These are phyloP conservation scores for Eutypa lata DNA, from an alignment of 2,329 filamentous ascomycete genomes.

Conservation along the genomic window DNA sequence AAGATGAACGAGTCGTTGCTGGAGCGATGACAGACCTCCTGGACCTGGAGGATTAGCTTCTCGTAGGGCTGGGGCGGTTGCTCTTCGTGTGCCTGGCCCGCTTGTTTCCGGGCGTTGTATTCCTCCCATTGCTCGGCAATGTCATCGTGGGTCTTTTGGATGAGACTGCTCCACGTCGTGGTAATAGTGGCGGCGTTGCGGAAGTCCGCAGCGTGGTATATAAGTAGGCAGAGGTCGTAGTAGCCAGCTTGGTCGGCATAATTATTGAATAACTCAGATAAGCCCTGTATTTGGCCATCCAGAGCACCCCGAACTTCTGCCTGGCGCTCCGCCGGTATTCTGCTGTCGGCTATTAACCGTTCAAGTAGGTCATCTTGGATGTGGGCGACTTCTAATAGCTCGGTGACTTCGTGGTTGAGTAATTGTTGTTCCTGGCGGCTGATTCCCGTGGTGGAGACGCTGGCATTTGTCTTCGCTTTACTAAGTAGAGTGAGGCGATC, in stretches of 20 bases:
- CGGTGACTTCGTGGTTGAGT: slow-evolving; percentile 78
- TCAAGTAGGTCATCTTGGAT: slow-evolving; percentile 91
- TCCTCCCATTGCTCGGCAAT: slow-evolving; percentile 40
- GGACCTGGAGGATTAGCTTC: slow-evolving; percentile 60
- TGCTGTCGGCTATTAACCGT: slow-evolving; percentile 68
- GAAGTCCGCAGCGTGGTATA: slow-evolving; percentile 90
- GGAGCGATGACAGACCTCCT: slow-evolving; percentile 63
- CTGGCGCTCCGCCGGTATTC: slow-evolving; percentile 63
- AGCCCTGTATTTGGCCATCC: slow-evolving; percentile 72
- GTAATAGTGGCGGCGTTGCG: slow-evolving; percentile 82
- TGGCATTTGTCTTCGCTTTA: slow-evolving; percentile 87
- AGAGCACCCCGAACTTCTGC: slow-evolving; percentile 64
- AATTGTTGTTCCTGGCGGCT: slow-evolving; percentile 79
- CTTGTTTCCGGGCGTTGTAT: slow-evolving; percentile 32
- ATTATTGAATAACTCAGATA: slow-evolving; percentile 86
- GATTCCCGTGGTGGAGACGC: slow-evolving; percentile 73
- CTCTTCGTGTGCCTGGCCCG: slow-evolving; percentile 25
- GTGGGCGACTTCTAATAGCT: slow-evolving; percentile 86
- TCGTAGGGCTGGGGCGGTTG: slow-evolving; percentile 63
- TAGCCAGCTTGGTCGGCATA: slow-evolving; percentile 91
- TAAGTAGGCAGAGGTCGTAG: slow-evolving; percentile 88
- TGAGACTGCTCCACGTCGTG: slow-evolving; percentile 78
- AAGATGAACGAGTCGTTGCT: slow-evolving; percentile 65
- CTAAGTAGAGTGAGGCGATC: slow-evolving; percentile 87
- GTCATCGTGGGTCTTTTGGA: slow-evolving; percentile 66